Percentiles rank a stretch among this genome's conserved stretches.
phyloP scores from a whole-genome alignment of 805 yeast species.

The Candida sphagnicola region DNA sequence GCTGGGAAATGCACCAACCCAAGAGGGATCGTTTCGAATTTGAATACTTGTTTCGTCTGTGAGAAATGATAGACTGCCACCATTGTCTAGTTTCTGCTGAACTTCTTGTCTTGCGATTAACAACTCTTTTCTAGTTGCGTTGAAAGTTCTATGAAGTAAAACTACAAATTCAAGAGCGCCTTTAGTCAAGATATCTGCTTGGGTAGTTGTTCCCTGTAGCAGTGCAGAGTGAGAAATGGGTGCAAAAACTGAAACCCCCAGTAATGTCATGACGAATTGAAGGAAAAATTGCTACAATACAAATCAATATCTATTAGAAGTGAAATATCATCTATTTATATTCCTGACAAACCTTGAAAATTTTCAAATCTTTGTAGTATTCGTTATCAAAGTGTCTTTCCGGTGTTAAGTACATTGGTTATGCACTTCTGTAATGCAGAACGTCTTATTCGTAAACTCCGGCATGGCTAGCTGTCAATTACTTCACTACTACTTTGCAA shows the following conservation, averaged over 20 bases:
- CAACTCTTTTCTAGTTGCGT: conserved; percentile 53
- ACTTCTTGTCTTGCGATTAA: conserved; percentile 58
- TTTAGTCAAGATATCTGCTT: background rate
- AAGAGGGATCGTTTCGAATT: conserved; percentile 67
- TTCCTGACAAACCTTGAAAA: no score
- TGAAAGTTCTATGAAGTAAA: conserved; percentile 69
- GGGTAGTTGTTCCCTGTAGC: background rate
- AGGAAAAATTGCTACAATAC: background rate
- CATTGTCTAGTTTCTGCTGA: conserved; percentile 60
- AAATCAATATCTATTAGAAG: background rate
- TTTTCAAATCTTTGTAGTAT: no score
- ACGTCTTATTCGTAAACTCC: no score
- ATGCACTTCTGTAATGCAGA: no score
- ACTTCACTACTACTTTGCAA: no score
- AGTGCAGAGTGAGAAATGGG: background rate
- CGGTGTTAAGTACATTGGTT: no score
- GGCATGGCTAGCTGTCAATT: no score
- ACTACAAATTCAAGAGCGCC: conserved; percentile 70
- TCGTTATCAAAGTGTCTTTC: no score
- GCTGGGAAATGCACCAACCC: conserved; percentile 73
- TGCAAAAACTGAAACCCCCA: background rate
- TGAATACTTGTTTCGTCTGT: conserved; percentile 65
- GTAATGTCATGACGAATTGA: background rate
- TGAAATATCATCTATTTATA: no score
- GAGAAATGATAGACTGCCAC: conserved; percentile 58